Base-by-base conservation (phyloP, 2,329 filamentous ascomycete species). In the Epichloe sylvatica region DNA sequence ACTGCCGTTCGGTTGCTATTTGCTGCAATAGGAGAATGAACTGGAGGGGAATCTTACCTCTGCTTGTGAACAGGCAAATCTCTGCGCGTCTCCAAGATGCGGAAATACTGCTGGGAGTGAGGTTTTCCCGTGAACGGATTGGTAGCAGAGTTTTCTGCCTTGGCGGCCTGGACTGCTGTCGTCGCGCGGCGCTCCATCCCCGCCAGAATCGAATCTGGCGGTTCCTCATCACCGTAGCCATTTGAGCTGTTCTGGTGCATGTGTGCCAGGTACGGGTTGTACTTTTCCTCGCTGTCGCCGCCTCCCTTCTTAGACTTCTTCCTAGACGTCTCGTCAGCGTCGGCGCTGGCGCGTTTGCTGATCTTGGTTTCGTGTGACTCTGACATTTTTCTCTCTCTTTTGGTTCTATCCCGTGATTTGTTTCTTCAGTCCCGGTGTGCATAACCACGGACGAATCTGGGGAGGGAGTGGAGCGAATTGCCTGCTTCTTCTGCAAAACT, bases 251-350 rank as follows among this genome's bases (percentile, higher is more conserved):
- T 70, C 54, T 83, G 75, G 67, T 91, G 81, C 80, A 85, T 84
- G 68, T 98, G 92, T 50, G 89, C 86, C 54, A 98, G 80, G 71
- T 98, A 97, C 1, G 86, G 87, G 65, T 97, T 97, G 63, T 77
- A 64, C 54, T 66, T 67, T 17, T 61, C 57, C 49, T 60, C 63
- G 33, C 56, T 54, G 37, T 62, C 61, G 35, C 62, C 62, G 37
- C 62, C 61, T 57, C 55, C 59, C 59, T 66, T 72, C 54, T 66
- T 68, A 40, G 64, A 61, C 63, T 73, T 76, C 57, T 73, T 72
- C 53, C 67, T 64, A 34, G 59, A 66, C 44, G 60, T 49, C 23
- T 68, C 68, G 46, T 72, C 70, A 45, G 61, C 58, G 52, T 74
- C 71, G 47, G 67, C 63, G 56, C 67, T 73, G 47, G 63, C 62